Conservation (phyloP, 108 stramenopile species). For the Craspedostauros australis region DNA sequence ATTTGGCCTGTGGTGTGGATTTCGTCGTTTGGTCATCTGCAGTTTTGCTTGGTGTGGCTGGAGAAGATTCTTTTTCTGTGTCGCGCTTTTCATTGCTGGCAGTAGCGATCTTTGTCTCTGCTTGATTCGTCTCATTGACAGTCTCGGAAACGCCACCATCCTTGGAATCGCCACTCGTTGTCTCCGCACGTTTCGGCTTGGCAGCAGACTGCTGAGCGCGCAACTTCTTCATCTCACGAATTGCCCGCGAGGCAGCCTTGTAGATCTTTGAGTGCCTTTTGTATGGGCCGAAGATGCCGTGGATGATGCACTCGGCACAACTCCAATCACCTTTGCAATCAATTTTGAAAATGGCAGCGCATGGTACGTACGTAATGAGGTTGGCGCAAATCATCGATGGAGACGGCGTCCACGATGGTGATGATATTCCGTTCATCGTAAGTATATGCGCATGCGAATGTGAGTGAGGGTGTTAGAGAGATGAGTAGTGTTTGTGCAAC, state of each 20-base stretch:
- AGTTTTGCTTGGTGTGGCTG: background rate
- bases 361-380: too few species aligned
- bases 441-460: too few species aligned
- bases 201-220: conserved; percentile 1
- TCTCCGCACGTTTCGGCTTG: background rate
- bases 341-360: too few species aligned
- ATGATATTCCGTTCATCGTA: too few species aligned
- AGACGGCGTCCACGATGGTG: too few species aligned
- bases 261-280: conserved; percentile 59
- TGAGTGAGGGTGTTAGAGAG: too few species aligned
- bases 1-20: background rate
- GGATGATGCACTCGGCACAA: conserved; percentile 66
- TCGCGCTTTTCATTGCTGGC: background rate
- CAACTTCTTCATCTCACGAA: conserved; percentile 67
- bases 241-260: conserved; percentile 47
- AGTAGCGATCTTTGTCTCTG: background rate
- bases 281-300: conserved; percentile 20
- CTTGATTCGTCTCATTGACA: background rate
- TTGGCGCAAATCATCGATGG: too few species aligned
- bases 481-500: too few species aligned
- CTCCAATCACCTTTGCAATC: conserved; percentile 62
- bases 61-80: background rate
- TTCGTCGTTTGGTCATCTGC: background rate
- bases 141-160: background rate
- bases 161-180: background rate